phyloP scores from a whole-genome alignment of 768 basidiomycete species.

The Tylopilus plumbeoviolaceoides region DNA sequence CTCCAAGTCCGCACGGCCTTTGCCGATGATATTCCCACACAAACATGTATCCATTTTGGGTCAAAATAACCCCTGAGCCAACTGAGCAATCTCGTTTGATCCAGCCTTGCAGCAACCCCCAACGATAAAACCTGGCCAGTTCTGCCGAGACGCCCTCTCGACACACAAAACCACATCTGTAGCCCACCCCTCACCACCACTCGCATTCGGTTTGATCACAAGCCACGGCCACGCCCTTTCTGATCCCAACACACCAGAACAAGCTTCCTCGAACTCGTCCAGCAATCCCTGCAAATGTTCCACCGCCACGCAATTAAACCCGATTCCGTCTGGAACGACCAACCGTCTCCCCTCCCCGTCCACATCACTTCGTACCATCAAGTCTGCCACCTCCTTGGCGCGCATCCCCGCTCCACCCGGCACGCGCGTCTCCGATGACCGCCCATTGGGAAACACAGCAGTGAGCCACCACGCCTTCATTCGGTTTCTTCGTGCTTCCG shows the following conservation, averaged over 20 bases:
- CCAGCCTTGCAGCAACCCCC: conserved; percentile 71
- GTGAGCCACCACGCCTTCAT: conserved; percentile 75
- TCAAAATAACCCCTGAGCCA: conserved; percentile 17
- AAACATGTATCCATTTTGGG: background rate
- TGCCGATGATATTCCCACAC: conserved; percentile 23
- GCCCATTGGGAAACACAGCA: conserved; percentile 54
- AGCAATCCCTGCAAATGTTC: conserved; percentile 41
- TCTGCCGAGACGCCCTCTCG: conserved; percentile 11
- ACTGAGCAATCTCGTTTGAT: conserved; percentile 45
- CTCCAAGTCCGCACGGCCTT: conserved; percentile 21
- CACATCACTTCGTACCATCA: conserved; percentile 32
- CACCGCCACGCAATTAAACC: conserved; percentile 69
- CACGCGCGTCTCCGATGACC: conserved; percentile 38
- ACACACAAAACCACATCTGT: conserved; percentile 26
- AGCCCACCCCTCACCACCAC: conserved; percentile 37
- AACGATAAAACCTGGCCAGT: conserved; percentile 51
- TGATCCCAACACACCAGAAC: conserved; percentile 6
- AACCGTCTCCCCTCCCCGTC: conserved; percentile 11
- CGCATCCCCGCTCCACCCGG: conserved; percentile 24
- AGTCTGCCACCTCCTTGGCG: conserved; percentile 40
- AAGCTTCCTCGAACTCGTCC: conserved; percentile 31
- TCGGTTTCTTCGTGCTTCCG: conserved; percentile 5
- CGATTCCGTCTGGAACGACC: conserved; percentile 50
- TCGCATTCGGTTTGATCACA: conserved; percentile 72
- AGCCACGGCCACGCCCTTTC: conserved; percentile 41